Conservation (phyloP, 441 rosid genomes). For the Adansonia rubrostipa region DNA sequence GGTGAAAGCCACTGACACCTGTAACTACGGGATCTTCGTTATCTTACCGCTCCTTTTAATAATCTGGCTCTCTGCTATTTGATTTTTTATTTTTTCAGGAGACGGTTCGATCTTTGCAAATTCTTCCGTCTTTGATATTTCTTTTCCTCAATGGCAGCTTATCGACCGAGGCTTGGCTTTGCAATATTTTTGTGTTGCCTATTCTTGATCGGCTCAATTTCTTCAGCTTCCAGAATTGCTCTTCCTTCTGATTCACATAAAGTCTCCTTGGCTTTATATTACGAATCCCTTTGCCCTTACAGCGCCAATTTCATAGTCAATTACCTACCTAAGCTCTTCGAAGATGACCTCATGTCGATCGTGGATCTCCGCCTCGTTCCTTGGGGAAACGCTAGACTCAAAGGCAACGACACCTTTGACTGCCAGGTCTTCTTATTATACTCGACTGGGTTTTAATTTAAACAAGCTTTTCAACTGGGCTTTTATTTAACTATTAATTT, state of each 20-base stretch:
- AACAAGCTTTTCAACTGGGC: neutral
- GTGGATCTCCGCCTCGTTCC: conserved; percentile 77
- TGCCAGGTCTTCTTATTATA: conserved; percentile 59
- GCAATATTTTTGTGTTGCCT: conserved; percentile 26
- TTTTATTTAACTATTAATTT: neutral
- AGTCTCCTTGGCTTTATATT: conserved; percentile 66
- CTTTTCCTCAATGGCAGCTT: conserved; percentile 30
- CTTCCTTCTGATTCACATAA: conserved; percentile 37
- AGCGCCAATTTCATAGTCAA: conserved; percentile 69
- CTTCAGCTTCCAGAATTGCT: conserved; percentile 32
- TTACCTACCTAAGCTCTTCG: conserved; percentile 53
- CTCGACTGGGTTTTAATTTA: neutral
- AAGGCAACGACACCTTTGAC: conserved; percentile 52
- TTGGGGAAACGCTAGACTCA: conserved; percentile 78
- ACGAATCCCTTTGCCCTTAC: conserved; percentile 84
- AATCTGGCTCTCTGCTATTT: neutral
- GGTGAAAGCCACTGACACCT: neutral
- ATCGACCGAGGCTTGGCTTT: conserved; percentile 20
- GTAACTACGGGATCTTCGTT: neutral
- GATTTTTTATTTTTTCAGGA: neutral
- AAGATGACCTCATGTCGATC: conserved; percentile 63
- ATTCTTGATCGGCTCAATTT: conserved; percentile 20
- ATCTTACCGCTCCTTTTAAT: neutral
- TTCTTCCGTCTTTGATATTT: neutral
- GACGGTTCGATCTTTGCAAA: neutral